A percentile compares a stretch with the other conserved stretches of the same genome.
Conservation (phyloP, 2,329 filamentous ascomycete genomes). For the Penicillium sclerotiorum region DNA sequence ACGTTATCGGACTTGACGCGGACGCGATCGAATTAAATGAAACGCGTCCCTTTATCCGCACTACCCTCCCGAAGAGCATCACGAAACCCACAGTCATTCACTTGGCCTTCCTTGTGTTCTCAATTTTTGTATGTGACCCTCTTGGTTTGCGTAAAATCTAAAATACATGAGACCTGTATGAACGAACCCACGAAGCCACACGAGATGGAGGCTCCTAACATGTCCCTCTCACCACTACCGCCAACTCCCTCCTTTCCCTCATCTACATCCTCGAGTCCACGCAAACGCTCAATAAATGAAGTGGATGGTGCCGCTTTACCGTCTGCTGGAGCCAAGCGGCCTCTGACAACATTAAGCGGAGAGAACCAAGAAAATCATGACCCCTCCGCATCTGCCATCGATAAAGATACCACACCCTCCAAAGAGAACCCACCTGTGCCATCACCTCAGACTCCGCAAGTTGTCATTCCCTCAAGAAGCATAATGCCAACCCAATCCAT, state of each 20-base stretch:
- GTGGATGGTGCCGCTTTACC: constrained; percentile 19
- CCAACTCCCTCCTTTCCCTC: constrained; percentile 14
- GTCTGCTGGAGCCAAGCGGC: constrained; percentile 14
- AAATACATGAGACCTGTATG: too few species aligned
- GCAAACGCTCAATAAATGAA: constrained; percentile 36
- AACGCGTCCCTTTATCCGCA: constrained; percentile 23
- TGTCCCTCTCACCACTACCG: constrained; percentile 24
- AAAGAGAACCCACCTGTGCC: not conserved
- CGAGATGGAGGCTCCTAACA: constrained; percentile 26
- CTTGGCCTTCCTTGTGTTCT: not conserved
- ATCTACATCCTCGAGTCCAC: constrained; percentile 20
- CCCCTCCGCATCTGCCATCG: not conserved
- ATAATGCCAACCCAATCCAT: not conserved
- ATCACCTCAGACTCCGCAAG: not conserved
- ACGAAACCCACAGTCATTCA: not conserved
- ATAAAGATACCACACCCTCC: not conserved
- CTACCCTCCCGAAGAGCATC: constrained; percentile 11
- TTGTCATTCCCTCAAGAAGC: constrained; percentile 1
- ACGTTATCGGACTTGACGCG: constrained; percentile 29
- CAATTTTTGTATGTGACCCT: too few species aligned
- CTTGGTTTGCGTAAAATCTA: too few species aligned
- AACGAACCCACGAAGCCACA: too few species aligned
- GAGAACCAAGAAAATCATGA: constrained; percentile 30
- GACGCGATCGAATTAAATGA: constrained; percentile 19
- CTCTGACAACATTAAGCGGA: constrained; percentile 10